Base-by-base conservation (phyloP, 352 stramenopile genomes). In the Pythium vanterpoolii region DNA sequence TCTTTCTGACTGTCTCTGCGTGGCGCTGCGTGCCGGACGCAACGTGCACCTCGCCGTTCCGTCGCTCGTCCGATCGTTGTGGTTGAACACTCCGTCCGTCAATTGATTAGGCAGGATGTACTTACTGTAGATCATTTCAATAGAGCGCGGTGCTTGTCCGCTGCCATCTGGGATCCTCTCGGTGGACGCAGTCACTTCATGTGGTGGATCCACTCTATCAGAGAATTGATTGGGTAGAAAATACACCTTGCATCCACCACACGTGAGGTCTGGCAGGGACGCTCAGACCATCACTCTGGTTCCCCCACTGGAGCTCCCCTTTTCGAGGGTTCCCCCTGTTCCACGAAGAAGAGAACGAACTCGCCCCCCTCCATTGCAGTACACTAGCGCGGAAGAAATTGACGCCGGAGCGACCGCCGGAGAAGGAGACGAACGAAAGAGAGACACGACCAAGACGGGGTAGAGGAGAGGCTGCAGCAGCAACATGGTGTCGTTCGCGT, bases 401-500 rank as follows among this genome's bases (percentile, higher is more conserved):
- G 66, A 54, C 66, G 72, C 50, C 51, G 43, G 45, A 26, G 47
- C 23, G 28, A 43, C 23, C 27, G 27, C 24, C 21, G 44, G 14
- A 14, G 47, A 46, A 34, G 28, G 26, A 39, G 28, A 52, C 2
- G 27, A 34, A 27, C 48, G 26, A 49, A 44, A 56, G 27, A 52
- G 9, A 5, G 34, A 49, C n/a, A 28, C n/a, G 8, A 26, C 18
- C n/a, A 9, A 45, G 39, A 46, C n/a, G 21, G 44, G 23, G 50
- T 56, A 19, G 18, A 56, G 34, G 21, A 21, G 30, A 43, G 23
- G 8, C 24, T 27, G 23, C 9, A 36, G 45, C 42, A 40, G 28
- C 26, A 50, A 47, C 46, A 94, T 96, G 86, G 83, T 93, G 67
- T 94, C 86, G 66, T 96, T 97, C 69, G 87, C 88, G 64, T 96